Evolutionary conservation across 805 yeast species (phyloP).

Genomic region (Isabelozyma heimii): DNA sequence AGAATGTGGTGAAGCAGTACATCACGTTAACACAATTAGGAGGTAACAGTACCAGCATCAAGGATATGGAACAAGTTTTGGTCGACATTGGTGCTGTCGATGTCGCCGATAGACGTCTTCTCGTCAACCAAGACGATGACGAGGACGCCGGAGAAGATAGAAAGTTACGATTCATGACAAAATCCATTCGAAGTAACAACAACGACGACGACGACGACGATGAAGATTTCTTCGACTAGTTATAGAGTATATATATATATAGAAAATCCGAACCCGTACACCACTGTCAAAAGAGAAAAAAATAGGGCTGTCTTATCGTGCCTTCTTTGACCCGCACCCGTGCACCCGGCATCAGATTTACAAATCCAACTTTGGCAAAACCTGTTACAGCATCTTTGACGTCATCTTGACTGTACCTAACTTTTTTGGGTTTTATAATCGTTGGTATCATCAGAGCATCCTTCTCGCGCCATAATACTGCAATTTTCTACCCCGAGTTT

Average conservation of each 20-base stretch:
- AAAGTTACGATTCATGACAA: conserved; percentile 54
- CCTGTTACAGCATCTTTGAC: not conserved
- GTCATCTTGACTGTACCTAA: not conserved
- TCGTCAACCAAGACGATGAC: conserved; percentile 52
- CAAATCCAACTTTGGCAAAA: not conserved
- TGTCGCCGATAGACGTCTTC: conserved; percentile 64
- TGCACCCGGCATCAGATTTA: not conserved
- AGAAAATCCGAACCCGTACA: not conserved
- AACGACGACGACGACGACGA: conserved; percentile 34
- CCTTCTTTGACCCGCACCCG: not conserved
- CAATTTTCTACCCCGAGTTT: too few relatives aligned
- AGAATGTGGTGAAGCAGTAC: conserved; percentile 74
- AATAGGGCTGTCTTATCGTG: too few relatives aligned
- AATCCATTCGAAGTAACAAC: conserved; percentile 44
- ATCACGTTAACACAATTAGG: conserved; percentile 80
- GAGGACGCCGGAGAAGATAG: conserved; percentile 55
- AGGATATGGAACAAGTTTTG: conserved; percentile 72
- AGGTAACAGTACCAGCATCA: conserved; percentile 69
- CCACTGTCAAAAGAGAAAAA: not conserved
- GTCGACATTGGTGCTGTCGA: conserved; percentile 66
- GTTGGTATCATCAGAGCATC: too few relatives aligned
- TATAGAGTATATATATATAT: not conserved
- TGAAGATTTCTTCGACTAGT: conserved; percentile 24
- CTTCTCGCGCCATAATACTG: too few relatives aligned
- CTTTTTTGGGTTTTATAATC: too few relatives aligned